Conservation (phyloP, 257 asterid species). For the Ocimum tenuiflorum region DNA sequence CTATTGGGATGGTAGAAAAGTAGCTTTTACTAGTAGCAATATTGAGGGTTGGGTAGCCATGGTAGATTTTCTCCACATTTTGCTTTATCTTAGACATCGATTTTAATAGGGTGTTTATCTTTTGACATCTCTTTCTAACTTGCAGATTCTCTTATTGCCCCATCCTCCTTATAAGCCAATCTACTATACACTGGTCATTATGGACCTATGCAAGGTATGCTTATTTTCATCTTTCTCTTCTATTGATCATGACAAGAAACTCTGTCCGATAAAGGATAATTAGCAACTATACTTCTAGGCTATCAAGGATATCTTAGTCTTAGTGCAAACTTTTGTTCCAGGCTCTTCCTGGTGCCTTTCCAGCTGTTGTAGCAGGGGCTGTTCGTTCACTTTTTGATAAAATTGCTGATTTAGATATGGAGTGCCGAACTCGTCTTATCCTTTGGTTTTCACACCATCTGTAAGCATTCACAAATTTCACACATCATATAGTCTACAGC, state of each 20-base stretch:
- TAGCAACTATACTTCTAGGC: neutral
- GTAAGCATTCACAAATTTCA: slow-evolving; percentile 42
- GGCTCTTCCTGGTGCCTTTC: slow-evolving; percentile 99
- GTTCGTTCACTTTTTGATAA: slow-evolving; percentile 92
- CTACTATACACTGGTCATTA: slow-evolving; percentile 90
- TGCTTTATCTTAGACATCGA: neutral
- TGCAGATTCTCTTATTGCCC: slow-evolving; percentile 93
- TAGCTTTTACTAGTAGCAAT: neutral
- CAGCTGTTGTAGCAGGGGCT: slow-evolving; percentile 97
- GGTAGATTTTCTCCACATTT: neutral
- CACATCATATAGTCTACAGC: neutral
- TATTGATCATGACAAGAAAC: slow-evolving; percentile 1
- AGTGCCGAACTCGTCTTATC: slow-evolving; percentile 86
- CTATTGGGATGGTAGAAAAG: neutral
- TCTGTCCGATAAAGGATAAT: neutral
- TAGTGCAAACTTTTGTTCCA: slow-evolving; percentile 25
- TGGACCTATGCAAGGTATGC: slow-evolving; percentile 92
- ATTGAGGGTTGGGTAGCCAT: slow-evolving; percentile 5
- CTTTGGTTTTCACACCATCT: slow-evolving; percentile 99
- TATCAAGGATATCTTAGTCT: slow-evolving; percentile 17
- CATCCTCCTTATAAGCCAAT: slow-evolving; percentile 90
- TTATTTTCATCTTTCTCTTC: slow-evolving; percentile 2
- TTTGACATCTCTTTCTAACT: slow-evolving; percentile 8
- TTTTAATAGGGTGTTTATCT: neutral
- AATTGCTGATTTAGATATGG: slow-evolving; percentile 94